Evolutionary conservation across 73 alveolate species (phyloP).

Genomic region (Uronychia setigera): DNA sequence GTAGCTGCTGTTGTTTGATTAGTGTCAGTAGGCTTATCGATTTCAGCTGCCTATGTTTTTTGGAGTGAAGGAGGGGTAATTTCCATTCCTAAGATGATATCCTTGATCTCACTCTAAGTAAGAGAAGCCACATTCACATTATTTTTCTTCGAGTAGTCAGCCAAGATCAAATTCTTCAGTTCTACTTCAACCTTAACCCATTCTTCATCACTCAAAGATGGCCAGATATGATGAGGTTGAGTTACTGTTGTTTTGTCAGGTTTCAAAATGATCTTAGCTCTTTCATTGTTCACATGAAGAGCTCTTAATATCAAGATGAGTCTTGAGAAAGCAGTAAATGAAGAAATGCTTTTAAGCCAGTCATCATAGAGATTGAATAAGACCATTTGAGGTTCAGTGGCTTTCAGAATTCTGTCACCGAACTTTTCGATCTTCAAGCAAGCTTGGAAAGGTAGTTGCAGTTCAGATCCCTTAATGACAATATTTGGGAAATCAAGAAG

Average conservation of each 20-base stretch:
- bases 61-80: slow-evolving; percentile 96
- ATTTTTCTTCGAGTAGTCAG: slow-evolving; percentile 99
- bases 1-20: slow-evolving; percentile 90
- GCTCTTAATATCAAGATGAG: slow-evolving; percentile 98
- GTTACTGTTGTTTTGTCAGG: slow-evolving; percentile 98
- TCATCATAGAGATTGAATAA: slow-evolving; percentile 99
- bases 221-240: slow-evolving; percentile 99
- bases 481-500: slow-evolving; percentile 99
- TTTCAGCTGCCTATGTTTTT: slow-evolving; percentile 85
- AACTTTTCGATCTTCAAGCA: slow-evolving; percentile 90
- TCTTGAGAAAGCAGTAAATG: slow-evolving; percentile 97
- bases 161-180: slow-evolving; percentile 97
- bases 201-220: slow-evolving; percentile 98
- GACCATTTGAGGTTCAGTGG: slow-evolving; percentile 99
- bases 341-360: slow-evolving; percentile 96
- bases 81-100: slow-evolving; percentile 99
- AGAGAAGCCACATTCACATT: slow-evolving; percentile 98
- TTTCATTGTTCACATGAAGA: slow-evolving; percentile 98
- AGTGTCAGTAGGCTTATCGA: slow-evolving; percentile 93
- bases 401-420: slow-evolving; percentile 99
- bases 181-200: slow-evolving; percentile 99
- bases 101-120: slow-evolving; percentile 99
- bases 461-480: slow-evolving; percentile 99
- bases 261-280: slow-evolving; percentile 97
- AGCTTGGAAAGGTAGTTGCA: slow-evolving; percentile 99